Evolutionary conservation across 441 rosid genomes (phyloP), one percentile per base, ranked within the genome.

Genomic region (Syzygium malaccense): DNA sequence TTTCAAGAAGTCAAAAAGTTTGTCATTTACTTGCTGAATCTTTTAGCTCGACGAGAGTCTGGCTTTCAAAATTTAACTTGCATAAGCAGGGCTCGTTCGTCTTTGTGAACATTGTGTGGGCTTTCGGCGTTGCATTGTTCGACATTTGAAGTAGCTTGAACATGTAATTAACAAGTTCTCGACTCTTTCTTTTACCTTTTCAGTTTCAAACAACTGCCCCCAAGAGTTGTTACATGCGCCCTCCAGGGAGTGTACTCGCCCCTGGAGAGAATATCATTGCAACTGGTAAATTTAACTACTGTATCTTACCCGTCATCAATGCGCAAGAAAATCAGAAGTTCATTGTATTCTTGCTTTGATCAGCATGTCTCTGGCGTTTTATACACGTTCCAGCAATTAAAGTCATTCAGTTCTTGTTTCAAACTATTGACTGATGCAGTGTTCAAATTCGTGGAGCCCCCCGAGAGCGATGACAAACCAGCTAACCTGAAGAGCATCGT

Each of bases 131-230:
- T 37, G n/a, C 49, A 71, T 11, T 71, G 49, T 37, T 37, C 4
- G 14, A n/a, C 41, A 41, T 37, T 37, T 71, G 49, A 71, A 71
- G 80, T 71, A 18, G 45, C n/a, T 54, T 55, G 87, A 33, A 55
- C 49, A 23, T 55, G 87, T 58, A 85, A 85, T 55, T 55, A 48
- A 55, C 28, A 55, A 55, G 58, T 85, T 86, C 41, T 85, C 49
- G 14, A 86, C 45, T 14, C 86, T 30, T 53, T 37, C 14, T 85
- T 78, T 75, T 30, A 8, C 86, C 55, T 45, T 89, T 57, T 87
- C 25, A 95, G 98, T 96, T 96, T 92, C 97, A 95, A 93, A 95
- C 98, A 53, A 95, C 98, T 88, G 95, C 95, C 60, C 98, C 98
- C 64, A 95, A 95, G 92, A 95, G 98, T 86, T 95, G 98, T 87